Evolutionary conservation across 768 basidiomycete species (phyloP).

Genomic region (Kockovaella imperatae): DNA sequence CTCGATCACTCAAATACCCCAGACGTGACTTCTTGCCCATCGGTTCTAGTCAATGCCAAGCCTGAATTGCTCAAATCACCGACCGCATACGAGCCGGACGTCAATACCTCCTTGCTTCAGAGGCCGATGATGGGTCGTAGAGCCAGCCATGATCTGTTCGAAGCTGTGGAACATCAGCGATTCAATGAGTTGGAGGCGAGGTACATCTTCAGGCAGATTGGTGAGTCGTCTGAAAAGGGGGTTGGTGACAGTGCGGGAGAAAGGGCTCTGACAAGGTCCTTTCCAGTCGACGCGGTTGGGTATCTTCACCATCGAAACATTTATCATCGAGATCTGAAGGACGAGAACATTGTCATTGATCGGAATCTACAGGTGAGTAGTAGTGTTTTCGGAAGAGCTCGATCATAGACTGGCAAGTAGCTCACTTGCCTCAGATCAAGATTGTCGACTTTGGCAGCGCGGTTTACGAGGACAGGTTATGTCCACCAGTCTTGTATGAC

Average conservation of each 20-base stretch:
- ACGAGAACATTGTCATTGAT: constrained; percentile 49
- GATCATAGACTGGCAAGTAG: not conserved
- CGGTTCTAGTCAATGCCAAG: no score
- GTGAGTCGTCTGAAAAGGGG: constrained; percentile 21
- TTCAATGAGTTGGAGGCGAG: constrained; percentile 70
- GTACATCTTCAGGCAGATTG: constrained; percentile 74
- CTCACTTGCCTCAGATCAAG: constrained; percentile 58
- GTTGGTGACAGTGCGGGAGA: not conserved
- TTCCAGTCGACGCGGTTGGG: constrained; percentile 62
- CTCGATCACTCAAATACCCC: no score
- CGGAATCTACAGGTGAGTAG: constrained; percentile 51
- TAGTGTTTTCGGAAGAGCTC: not conserved
- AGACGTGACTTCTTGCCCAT: no score
- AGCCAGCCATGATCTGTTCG: constrained; percentile 84
- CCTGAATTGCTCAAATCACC: no score
- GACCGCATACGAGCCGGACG: no score
- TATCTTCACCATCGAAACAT: constrained; percentile 54
- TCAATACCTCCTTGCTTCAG: no score
- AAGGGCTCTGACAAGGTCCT: not conserved
- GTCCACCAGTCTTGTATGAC: constrained; percentile 60
- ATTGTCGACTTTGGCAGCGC: constrained; percentile 94
- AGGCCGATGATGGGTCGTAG: constrained; percentile 53
- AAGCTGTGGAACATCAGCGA: constrained; percentile 83
- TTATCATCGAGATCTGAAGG: constrained; percentile 48
- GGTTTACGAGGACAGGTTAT: constrained; percentile 59